Evolutionary conservation across 2,329 filamentous ascomycete genomes (phyloP), one percentile per base, ranked within the genome.

Genomic region (Helotiales sp.): DNA sequence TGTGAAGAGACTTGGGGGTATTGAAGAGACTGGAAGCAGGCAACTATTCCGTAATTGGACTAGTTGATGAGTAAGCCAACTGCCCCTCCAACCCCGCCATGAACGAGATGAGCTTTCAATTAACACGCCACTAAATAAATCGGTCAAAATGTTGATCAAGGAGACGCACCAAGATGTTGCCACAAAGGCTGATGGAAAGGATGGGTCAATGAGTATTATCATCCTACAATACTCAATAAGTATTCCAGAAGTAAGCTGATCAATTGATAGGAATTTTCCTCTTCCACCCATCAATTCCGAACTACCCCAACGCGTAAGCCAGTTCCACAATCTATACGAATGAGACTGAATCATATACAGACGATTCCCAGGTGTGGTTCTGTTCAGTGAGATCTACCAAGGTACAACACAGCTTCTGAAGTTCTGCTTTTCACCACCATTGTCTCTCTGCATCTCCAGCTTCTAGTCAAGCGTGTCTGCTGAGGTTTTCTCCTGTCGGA

Each of bases 321-420:
- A n/a, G 30, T 8, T 12, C 12, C 19, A 27, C 13, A 25, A 22
- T 30, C 38, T 38, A 8, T 25, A 51, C 31, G 30, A 33, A 46
- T 31, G 25, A 50, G 30, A 47, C 42, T 66, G 53, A 64, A 52
- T 4, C 3, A n/a, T 55, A 22, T 54, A n/a, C 58, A 85, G 84
- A 29, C 79, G 80, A 50, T 96, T 96, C 69, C 92, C 92, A 0
- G 92, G 90, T 19, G 90, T 97, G 5, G 88, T 90, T 13, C 80
- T 97, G 56, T 97, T 96, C 72, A 93, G 88, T 67, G 93, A 97
- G 76, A 97, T 97, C 69, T 97, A 97, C 71, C 93, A 97, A 86
- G 92, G 91, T 92, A 74, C 10, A 62, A 12, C 12, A 42, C 5
- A 52, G 13, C 8, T 24, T 30, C 29, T 24, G n/a, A 36, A 36